These are phyloP conservation scores for Barbarea vulgaris DNA, from an alignment of 345 rosid genomes.

Conservation along the genomic window DNA sequence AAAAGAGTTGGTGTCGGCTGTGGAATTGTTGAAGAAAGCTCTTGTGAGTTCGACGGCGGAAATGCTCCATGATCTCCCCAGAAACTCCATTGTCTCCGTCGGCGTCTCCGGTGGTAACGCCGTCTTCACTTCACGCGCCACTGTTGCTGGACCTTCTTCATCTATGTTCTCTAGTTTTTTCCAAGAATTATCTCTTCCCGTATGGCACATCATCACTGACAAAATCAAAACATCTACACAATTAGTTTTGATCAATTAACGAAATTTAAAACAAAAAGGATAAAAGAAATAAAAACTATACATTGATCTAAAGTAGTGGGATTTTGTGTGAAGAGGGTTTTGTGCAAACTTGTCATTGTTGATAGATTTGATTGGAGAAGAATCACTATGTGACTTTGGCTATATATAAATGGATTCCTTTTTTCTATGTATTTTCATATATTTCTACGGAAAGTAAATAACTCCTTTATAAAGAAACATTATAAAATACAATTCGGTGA, in stretches of 20 bases:
- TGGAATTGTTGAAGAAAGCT: constrained; percentile 55
- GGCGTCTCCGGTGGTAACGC: constrained; percentile 83
- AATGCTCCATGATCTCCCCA: constrained; percentile 94
- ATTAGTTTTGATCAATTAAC: background rate
- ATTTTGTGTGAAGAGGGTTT: constrained; percentile 39
- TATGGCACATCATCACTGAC: constrained; percentile 35
- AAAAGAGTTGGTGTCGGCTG: constrained; percentile 33
- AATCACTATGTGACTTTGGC: constrained; percentile 42
- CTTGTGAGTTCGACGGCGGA: constrained; percentile 85
- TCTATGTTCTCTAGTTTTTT: constrained; percentile 76
- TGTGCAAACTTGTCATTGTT: constrained; percentile 43
- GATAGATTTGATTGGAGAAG: constrained; percentile 38
- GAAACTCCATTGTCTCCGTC: constrained; percentile 90
- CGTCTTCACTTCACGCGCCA: constrained; percentile 44
- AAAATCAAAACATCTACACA: background rate
- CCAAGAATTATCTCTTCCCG: constrained; percentile 35
- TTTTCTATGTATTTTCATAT: constrained; percentile 9
- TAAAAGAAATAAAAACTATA: background rate
- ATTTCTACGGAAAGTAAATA: constrained; percentile 26
- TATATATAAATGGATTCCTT: constrained; percentile 28
- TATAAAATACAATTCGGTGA: constrained; percentile 28
- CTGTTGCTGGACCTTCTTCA: constrained; percentile 49
- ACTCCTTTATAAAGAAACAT: constrained; percentile 25
- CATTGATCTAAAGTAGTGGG: constrained; percentile 34
- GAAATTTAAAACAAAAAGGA: background rate